Base-by-base conservation (phyloP, 768 basidiomycete species). In the Phanerodontia chrysosporium region DNA sequence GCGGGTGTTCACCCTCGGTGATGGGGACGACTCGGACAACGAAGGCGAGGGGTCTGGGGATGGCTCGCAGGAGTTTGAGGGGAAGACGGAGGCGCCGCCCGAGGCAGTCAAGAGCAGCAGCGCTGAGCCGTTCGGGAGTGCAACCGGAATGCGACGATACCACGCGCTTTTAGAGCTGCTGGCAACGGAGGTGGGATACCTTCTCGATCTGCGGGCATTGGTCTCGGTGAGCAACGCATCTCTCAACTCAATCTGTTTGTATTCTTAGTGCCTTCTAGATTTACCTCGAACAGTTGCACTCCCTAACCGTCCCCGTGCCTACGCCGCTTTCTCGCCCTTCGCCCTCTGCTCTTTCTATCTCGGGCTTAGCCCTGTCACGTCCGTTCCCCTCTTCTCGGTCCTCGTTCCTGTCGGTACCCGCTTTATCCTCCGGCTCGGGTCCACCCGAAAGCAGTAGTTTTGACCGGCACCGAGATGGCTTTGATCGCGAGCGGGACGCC, bases 141-240 rank as follows among this genome's bases (percentile, higher is more conserved):
- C 25, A 39, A 46, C 42, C 58, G 46, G 24, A 12, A 21, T 58
- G 59, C 65, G 68, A 35, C 66, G 71, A 57, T 87, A 81, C 62
- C 87, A 97, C 66, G 89, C 92, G 6, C 80, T 98, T 51, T 78
- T 84, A 63, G 96, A 98, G 73, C 76, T 98, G 42, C 79, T 98
- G 25, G 78, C 83, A 58, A 95, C 94, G 0, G 96, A 98, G 75
- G 76, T 84, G 21, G 84, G 84, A 7, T 98, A 98, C 70, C 79
- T 94, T 9, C 70, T 79, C 53, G 93, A 95, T 72, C 73, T 98
- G 66, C 82, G 85, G 60, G 81, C 81, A 9, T 79, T 98, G 45
- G 89, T 93, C 57, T 79, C 81, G 62, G 93, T 92, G 69, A 60
- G 81, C 73, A 21, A 1, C 24, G 29, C 42, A 39, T 53, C 56